These are phyloP conservation scores for Leishmania mexicana DNA, from an alignment of 208 protist genomes.

Conservation along the genomic window DNA sequence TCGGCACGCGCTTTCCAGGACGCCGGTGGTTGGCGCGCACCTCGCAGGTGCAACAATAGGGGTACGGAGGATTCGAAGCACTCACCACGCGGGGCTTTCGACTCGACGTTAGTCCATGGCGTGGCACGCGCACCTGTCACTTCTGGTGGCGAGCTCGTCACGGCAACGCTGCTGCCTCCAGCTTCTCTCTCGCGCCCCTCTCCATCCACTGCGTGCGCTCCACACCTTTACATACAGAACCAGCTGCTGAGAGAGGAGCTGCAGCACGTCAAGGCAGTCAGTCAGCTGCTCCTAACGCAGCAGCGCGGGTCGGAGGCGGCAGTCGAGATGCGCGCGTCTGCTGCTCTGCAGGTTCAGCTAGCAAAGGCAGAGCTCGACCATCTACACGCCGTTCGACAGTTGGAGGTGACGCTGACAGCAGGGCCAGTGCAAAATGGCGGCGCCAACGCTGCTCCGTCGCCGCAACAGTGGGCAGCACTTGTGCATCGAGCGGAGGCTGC, in stretches of 20 bases:
- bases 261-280: slow-evolving; percentile 39
- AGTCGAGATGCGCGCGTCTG: slow-evolving; percentile 25
- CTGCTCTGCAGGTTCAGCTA: slow-evolving; percentile 17
- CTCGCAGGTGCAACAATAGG: not conserved
- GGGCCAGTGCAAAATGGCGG: not conserved
- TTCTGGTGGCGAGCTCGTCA: not conserved
- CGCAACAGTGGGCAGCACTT: slow-evolving; percentile 4
- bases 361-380: slow-evolving; percentile 17
- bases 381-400: slow-evolving; percentile 20
- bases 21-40: not conserved
- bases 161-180: not conserved
- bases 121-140: not conserved
- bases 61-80: not conserved
- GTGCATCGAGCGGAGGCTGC: slow-evolving; percentile 20
- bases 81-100: no score
- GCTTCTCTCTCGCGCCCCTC: not conserved
- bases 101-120: not conserved
- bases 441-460: not conserved
- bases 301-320: slow-evolving; percentile 27
- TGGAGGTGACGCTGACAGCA: slow-evolving; percentile 13
- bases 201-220: not conserved
- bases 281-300: slow-evolving; percentile 46
- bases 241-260: slow-evolving; percentile 41
- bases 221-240: slow-evolving; percentile 12
- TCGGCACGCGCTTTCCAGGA: not conserved